A percentile compares a stretch with the other conserved stretches of the same genome.
phyloP scores from a whole-genome alignment of 2,329 filamentous ascomycete species.

The Fusarium sp. region DNA sequence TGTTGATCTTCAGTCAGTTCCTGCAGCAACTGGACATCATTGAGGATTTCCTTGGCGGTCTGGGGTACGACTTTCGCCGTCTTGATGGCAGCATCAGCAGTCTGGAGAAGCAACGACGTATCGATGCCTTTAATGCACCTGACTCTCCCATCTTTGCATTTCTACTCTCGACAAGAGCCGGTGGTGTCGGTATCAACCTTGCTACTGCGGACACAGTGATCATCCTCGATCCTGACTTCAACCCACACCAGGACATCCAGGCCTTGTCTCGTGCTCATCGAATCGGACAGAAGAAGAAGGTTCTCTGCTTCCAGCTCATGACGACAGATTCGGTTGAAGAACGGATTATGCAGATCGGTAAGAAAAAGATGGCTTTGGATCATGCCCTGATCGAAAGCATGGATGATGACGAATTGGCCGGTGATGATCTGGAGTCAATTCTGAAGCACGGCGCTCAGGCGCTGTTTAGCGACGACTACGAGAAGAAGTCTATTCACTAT shows the following conservation, averaged over 20 bases:
- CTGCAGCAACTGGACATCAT: slow-evolving; percentile 88
- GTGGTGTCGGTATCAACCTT: slow-evolving; percentile 97
- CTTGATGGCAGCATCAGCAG: slow-evolving; percentile 88
- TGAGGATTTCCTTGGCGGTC: slow-evolving; percentile 88
- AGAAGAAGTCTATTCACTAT: slow-evolving; percentile 83
- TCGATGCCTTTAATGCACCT: slow-evolving; percentile 92
- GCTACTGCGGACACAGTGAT: slow-evolving; percentile 98
- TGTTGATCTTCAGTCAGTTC: slow-evolving; percentile 97
- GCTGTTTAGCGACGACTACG: slow-evolving; percentile 83
- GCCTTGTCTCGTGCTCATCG: slow-evolving; percentile 94
- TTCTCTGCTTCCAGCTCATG: slow-evolving; percentile 95
- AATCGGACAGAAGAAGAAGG: slow-evolving; percentile 96
- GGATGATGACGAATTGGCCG: slow-evolving; percentile 84
- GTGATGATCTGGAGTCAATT: slow-evolving; percentile 87
- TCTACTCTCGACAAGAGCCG: slow-evolving; percentile 91
- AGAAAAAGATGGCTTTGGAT: slow-evolving; percentile 95
- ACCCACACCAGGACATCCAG: slow-evolving; percentile 97
- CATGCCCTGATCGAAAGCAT: slow-evolving; percentile 95
- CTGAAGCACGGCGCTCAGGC: slow-evolving; percentile 89
- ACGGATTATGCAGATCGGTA: slow-evolving; percentile 95
- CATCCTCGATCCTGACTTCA: slow-evolving; percentile 97
- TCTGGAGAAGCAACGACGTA: slow-evolving; percentile 92
- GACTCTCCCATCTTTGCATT: slow-evolving; percentile 90
- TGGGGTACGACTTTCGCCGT: slow-evolving; percentile 81
- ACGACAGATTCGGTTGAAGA: slow-evolving; percentile 92